Evolutionary conservation across 306 rosid genomes (phyloP), one percentile per base, ranked within the genome.

Genomic region (Cucurbita argyrosperma): DNA sequence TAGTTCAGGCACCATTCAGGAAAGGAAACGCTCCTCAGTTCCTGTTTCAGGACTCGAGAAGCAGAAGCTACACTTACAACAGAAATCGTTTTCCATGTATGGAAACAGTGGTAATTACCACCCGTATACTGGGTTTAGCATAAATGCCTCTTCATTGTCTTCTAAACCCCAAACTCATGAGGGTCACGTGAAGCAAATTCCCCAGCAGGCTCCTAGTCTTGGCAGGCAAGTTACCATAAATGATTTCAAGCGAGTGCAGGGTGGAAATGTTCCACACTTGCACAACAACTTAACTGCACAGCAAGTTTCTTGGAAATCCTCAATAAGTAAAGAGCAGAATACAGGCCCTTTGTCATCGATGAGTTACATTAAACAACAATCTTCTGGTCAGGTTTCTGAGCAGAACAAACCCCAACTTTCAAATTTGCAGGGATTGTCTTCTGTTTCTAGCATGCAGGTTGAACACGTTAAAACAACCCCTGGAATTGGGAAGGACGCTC

Each of bases 161-260:
- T 70, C 83, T 78, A 90, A 88, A 78, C 77, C 88, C 30, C 92
- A 81, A 65, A 76, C 85, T 35, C 94, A 80, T 79, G 96, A 92
- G 82, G 71, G 90, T 13, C 98, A 83, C 42, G 74, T 77, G 78
- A 89, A 91, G 82, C 93, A 83, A 80, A 83, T 85, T 75, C 76
- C 92, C 54, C 87, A 78, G 55, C 91, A 82, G 82, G 74, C 85
- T 76, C 60, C 86, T 61, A 89, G 84, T 75, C 79, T 80, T 84
- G 96, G 88, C 57, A 82, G 84, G 76, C 89, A 83, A 52, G 87
- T 74, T 76, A 67, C 83, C 75, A 51, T 74, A 66, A 84, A 69
- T 70, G 96, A 92, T 82, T 83, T 88, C 55, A 85, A 89, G 86
- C 83, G 89, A 81, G 74, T 79, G 74, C 87, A 84, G n/a, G 85